phyloP scores from a whole-genome alignment of 805 yeast species.

The Yarrowia alimentaria region DNA sequence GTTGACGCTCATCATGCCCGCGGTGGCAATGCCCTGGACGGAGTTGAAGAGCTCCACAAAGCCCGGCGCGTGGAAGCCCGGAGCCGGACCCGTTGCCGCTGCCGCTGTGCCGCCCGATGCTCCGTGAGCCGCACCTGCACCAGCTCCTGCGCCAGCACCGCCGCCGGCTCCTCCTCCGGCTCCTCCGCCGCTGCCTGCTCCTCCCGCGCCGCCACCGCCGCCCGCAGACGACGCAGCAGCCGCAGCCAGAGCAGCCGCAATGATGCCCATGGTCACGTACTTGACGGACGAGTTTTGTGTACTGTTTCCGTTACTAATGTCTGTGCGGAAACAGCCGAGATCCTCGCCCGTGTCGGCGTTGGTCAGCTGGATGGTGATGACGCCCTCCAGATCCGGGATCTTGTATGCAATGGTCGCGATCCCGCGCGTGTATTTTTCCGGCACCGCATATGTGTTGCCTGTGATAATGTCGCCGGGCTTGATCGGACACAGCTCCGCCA shows the following conservation, averaged over 20 bases:
- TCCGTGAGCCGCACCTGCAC: no score
- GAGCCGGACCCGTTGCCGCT: slow-evolving; percentile 25
- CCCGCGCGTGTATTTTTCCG: slow-evolving; percentile 34
- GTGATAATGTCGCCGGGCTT: slow-evolving; percentile 34
- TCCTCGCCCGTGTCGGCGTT: slow-evolving; percentile 32
- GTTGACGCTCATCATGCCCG: slow-evolving; percentile 39
- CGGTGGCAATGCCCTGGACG: slow-evolving; percentile 38
- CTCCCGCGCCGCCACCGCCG: slow-evolving; percentile 29
- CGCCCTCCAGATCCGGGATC: slow-evolving; percentile 41
- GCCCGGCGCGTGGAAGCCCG: slow-evolving; percentile 35
- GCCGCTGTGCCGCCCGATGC: no score
- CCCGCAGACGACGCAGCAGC: slow-evolving; percentile 28
- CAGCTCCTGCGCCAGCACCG: background rate
- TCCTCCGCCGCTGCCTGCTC: slow-evolving; percentile 9
- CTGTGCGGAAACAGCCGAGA: slow-evolving; percentile 36
- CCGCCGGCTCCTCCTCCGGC: background rate
- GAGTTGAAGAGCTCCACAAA: slow-evolving; percentile 36
- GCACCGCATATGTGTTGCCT: slow-evolving; percentile 36
- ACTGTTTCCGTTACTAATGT: slow-evolving; percentile 39
- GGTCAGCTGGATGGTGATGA: slow-evolving; percentile 32
- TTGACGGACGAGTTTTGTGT: slow-evolving; percentile 34
- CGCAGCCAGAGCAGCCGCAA: slow-evolving; percentile 36
- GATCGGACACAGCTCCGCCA: slow-evolving; percentile 39
- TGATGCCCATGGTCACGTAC: slow-evolving; percentile 37
- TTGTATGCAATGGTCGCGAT: slow-evolving; percentile 39